phyloP scores from a whole-genome alignment of 2,329 filamentous ascomycete species.

The Trichothecium sympodiale region DNA sequence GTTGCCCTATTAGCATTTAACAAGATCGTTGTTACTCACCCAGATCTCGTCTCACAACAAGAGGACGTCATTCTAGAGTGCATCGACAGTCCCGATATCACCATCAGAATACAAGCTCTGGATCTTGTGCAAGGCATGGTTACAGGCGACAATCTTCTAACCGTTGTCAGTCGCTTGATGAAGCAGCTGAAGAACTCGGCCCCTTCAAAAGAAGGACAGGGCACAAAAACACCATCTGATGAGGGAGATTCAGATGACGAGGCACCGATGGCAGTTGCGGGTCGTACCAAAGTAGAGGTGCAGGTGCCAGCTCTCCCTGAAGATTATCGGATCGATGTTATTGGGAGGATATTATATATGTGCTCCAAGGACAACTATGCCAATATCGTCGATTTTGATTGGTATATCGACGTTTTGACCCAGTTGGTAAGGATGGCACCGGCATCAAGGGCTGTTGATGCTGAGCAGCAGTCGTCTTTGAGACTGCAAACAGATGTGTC shows the following conservation, averaged over 20 bases:
- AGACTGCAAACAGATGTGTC: constrained; percentile 37
- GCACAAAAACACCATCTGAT: constrained; percentile 29
- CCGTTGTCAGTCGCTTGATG: constrained; percentile 78
- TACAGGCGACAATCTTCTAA: constrained; percentile 70
- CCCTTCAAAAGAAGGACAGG: constrained; percentile 34
- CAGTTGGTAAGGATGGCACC: constrained; percentile 69
- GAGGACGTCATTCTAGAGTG: constrained; percentile 95
- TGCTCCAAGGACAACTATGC: constrained; percentile 82
- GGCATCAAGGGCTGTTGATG: constrained; percentile 28
- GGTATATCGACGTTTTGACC: constrained; percentile 87
- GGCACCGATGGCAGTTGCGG: constrained; percentile 29
- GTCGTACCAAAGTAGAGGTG: constrained; percentile 17
- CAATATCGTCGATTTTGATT: constrained; percentile 84
- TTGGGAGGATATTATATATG: constrained; percentile 75
- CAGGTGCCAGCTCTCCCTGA: constrained; percentile 59
- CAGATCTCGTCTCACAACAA: constrained; percentile 78
- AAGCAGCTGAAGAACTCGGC: constrained; percentile 66
- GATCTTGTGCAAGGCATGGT: constrained; percentile 93
- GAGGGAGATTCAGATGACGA: constrained; percentile 39
- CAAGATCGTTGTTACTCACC: constrained; percentile 82
- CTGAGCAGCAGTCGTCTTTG: constrained; percentile 20
- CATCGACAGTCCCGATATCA: constrained; percentile 91
- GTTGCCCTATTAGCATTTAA: constrained; percentile 92
- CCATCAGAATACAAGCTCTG: constrained; percentile 84
- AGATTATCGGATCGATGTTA: constrained; percentile 76